Evolutionary conservation across 495 filamentous ascomycete species (phyloP), one percentile per base, ranked within the genome.

Genomic region (Lepidopterella palustris): DNA sequence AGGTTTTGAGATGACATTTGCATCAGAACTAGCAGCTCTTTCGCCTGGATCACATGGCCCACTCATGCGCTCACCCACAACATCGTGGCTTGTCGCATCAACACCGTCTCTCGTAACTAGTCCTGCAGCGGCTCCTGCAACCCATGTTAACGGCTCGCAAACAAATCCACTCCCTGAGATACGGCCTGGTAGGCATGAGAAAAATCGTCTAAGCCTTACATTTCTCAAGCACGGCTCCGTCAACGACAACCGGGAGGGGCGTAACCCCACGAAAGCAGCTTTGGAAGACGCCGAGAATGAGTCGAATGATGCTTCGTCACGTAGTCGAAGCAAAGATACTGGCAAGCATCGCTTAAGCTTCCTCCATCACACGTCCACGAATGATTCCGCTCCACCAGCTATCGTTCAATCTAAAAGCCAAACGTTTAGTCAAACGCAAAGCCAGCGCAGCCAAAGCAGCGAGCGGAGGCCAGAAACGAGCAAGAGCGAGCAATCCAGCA

Each of bases 1-100:
- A 83, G 82, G 74, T 63, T 86, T 85, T 57, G 84, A 87, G 64
- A 67, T 66, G 21, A 85, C 81, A 3, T 89, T 83, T 55, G 83
- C 77, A 2, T 76, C 76, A 4, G 86, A 89, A 70, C 76, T 88
- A 28, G 76, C 78, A 5, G 67, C 77, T 27, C 81, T 87, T 28
- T 58, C 67, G 45, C 62, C 66, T 11, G 40, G 58, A 20, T 54
- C 40, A n/a, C 35, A 42, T 10, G 50, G 32, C 6, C 55, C 52
- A 25, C 4, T 52, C 2, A 8, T 62, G 27, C 63, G 58, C 11
- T 65, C 63, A 18, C 64, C 65, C 55, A 61, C 70, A n/a, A 69
- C 66, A 1, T 72, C 74, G 11, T 78, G 76, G 18, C 72, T 76
- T 29, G 45, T 45, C 6, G 53, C 55, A 4, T 35, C 55, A n/a